Conservation (phyloP, 2,329 filamentous ascomycete species). For the Raffaelea deltoideospora region DNA sequence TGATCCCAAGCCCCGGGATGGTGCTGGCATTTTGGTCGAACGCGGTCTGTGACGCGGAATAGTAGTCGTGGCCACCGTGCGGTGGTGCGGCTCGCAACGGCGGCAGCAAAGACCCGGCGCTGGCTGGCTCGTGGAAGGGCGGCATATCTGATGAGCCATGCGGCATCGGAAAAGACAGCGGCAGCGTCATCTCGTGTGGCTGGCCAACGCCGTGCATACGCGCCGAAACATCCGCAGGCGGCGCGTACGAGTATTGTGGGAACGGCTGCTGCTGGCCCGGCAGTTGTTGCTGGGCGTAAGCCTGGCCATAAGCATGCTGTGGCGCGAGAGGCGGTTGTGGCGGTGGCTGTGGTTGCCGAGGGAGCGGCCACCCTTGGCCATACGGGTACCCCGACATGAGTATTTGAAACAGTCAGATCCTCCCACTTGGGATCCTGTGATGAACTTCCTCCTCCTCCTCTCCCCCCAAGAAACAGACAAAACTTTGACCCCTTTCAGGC, state of each 20-base stretch:
- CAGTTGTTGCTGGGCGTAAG: slow-evolving; percentile 11
- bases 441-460: no score
- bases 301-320: slow-evolving; percentile 4
- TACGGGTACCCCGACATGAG: slow-evolving; percentile 25
- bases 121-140: not conserved
- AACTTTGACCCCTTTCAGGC: no score
- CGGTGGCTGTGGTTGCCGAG: slow-evolving; percentile 1
- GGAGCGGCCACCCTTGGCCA: slow-evolving; percentile 15
- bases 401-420: not conserved
- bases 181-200: no score
- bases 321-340: not conserved
- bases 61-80: slow-evolving; percentile 10
- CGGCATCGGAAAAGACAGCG: no score
- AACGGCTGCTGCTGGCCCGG: no score
- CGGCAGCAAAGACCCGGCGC: not conserved
- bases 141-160: no score
- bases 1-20: slow-evolving; percentile 24
- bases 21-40: slow-evolving; percentile 22
- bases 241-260: no score
- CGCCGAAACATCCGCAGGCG: no score
- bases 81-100: not conserved
- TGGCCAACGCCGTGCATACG: no score
- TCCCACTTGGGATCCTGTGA: no score
- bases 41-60: slow-evolving; percentile 17
- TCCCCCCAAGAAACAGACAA: no score